phyloP scores from a whole-genome alignment of 306 rosid species.

The Crataegus laevigata region DNA sequence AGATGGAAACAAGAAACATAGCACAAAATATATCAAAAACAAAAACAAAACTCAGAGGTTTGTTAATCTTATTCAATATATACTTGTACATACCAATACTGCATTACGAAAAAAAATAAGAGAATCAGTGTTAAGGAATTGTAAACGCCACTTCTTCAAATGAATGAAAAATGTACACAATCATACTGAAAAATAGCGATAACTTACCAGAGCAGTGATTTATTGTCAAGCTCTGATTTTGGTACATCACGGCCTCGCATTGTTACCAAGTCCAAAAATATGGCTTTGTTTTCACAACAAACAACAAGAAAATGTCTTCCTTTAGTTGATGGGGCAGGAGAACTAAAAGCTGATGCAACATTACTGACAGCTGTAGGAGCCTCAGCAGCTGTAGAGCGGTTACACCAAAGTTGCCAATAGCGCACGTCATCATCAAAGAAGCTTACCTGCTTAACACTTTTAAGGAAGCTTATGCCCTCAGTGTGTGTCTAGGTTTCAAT shows the following conservation, averaged over 20 bases:
- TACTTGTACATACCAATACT: background rate
- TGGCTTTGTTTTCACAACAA: constrained; percentile 94
- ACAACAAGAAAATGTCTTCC: constrained; percentile 98
- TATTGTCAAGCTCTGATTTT: constrained; percentile 94
- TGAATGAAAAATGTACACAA: background rate
- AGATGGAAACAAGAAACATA: constrained; percentile 13
- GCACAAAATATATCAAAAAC: background rate
- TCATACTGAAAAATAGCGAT: constrained; percentile 5
- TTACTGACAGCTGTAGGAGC: constrained; percentile 78
- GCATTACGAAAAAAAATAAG: background rate
- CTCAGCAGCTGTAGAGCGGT: constrained; percentile 92
- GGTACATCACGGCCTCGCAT: constrained; percentile 99
- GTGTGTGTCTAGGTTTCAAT: constrained; percentile 18
- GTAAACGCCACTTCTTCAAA: background rate
- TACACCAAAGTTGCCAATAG: constrained; percentile 93
- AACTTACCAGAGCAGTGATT: constrained; percentile 82
- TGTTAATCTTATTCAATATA: background rate
- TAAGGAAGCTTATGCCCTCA: constrained; percentile 12
- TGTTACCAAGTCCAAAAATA: constrained; percentile 94
- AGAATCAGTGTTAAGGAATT: background rate
- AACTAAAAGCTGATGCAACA: constrained; percentile 59
- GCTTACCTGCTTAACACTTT: constrained; percentile 91
- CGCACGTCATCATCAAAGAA: constrained; percentile 93
- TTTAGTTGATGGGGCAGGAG: constrained; percentile 82
- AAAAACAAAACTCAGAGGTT: background rate